These are phyloP conservation scores for Friedmanniomyces simplex DNA, from an alignment of 495 filamentous ascomycete genomes.

Conservation along the genomic window DNA sequence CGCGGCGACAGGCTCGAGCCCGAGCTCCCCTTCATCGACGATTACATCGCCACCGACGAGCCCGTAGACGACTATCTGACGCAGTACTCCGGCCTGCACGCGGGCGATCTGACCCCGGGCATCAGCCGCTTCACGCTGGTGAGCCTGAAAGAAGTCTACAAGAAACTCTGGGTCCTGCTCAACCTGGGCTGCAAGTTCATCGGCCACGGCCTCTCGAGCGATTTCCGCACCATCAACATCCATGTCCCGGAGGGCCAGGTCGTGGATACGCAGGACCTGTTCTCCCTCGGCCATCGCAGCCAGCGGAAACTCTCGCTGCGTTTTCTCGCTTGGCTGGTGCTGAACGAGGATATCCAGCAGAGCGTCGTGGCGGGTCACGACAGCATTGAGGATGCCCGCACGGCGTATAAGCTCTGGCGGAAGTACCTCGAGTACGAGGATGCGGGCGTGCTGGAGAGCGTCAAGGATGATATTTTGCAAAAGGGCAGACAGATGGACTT, in stretches of 20 bases:
- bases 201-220: conserved; percentile 81
- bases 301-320: conserved; percentile 73
- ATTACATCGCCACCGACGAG: conserved; percentile 86
- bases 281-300: conserved; percentile 53
- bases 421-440: conserved; percentile 85
- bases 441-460: conserved; percentile 65
- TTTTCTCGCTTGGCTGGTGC: conserved; percentile 77
- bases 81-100: conserved; percentile 77
- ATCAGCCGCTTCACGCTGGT: conserved; percentile 71
- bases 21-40: conserved; percentile 85
- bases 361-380: conserved; percentile 59
- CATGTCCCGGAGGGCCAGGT: conserved; percentile 85
- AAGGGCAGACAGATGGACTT: conserved; percentile 62
- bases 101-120: conserved; percentile 67
- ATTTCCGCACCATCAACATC: conserved; percentile 97
- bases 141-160: conserved; percentile 83
- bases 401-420: conserved; percentile 77
- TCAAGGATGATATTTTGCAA: conserved; percentile 72
- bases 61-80: conserved; percentile 95
- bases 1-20: conserved; percentile 64
- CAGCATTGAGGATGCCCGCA: conserved; percentile 83
- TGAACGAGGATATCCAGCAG: conserved; percentile 85
- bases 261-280: conserved; percentile 84
- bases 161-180: conserved; percentile 92
- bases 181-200: conserved; percentile 92